These are phyloP conservation scores for Wickerhamiella kurtzmanii DNA, from an alignment of 805 yeast species.

Conservation along the genomic window DNA sequence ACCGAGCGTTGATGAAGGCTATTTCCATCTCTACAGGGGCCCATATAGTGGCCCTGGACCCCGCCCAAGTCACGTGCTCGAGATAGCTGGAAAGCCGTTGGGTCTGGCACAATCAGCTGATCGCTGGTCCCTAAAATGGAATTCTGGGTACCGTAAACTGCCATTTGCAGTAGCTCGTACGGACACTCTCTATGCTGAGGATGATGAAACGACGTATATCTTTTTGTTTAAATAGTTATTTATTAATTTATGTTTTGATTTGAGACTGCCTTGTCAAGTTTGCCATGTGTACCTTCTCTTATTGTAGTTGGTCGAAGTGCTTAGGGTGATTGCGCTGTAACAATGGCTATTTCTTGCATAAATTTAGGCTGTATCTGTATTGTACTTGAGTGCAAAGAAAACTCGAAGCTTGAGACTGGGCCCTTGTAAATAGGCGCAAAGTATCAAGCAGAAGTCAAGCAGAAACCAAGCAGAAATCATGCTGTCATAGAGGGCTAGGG, in stretches of 20 bases:
- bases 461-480: too few species aligned
- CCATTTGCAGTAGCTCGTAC: slow-evolving; percentile 1
- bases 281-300: too few species aligned
- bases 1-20: slow-evolving; percentile 1
- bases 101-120: slow-evolving; percentile 3
- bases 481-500: too few species aligned
- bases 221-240: slow-evolving; percentile 12
- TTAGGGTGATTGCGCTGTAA: too few species aligned
- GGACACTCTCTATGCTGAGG: slow-evolving; percentile 13
- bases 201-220: slow-evolving; percentile 16
- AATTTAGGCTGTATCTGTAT: too few species aligned
- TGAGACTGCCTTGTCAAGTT: not conserved
- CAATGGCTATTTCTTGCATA: too few species aligned
- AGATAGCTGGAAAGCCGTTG: slow-evolving; percentile 13
- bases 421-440: too few species aligned
- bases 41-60: slow-evolving; percentile 10
- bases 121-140: not conserved
- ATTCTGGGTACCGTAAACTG: not conserved
- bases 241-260: not conserved
- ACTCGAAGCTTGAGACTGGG: too few species aligned
- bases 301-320: too few species aligned
- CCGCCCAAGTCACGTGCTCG: slow-evolving; percentile 15
- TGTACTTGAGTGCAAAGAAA: too few species aligned
- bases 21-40: slow-evolving; percentile 15
- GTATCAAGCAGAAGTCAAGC: too few species aligned